Conservation (phyloP, 257 asterid species). For the Rauvolfia tetraphylla region DNA sequence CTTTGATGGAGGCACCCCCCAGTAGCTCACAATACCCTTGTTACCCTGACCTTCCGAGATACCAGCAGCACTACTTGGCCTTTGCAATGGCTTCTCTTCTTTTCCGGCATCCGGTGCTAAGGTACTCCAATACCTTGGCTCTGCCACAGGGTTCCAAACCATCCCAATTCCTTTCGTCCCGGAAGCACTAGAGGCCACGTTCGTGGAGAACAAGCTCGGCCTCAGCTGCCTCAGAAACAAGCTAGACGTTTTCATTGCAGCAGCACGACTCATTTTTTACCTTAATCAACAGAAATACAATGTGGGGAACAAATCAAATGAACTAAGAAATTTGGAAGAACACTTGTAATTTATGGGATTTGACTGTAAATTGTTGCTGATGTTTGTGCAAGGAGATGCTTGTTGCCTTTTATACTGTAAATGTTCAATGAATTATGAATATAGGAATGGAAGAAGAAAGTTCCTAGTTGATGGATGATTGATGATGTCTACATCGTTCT, state of each 20-base stretch:
- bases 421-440: not conserved
- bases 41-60: slow-evolving; percentile 1
- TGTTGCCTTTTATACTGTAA: not conserved
- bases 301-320: not conserved
- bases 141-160: slow-evolving; percentile 10
- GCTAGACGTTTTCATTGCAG: slow-evolving; percentile 25
- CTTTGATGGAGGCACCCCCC: slow-evolving; percentile 61
- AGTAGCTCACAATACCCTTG: slow-evolving; percentile 44
- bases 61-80: not conserved
- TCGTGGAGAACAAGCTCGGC: slow-evolving; percentile 20
- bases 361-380: not conserved
- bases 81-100: slow-evolving; percentile 22
- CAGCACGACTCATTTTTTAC: slow-evolving; percentile 35
- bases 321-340: not conserved
- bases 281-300: not conserved
- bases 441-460: not conserved
- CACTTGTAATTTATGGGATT: not conserved
- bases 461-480: not conserved
- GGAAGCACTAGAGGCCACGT: not conserved
- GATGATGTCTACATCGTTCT: not conserved
- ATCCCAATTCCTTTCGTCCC: slow-evolving; percentile 10
- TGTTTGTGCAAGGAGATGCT: not conserved
- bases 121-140: slow-evolving; percentile 33
- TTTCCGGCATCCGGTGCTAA: slow-evolving; percentile 12
- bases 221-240: slow-evolving; percentile 25